Conservation (phyloP, 805 yeast genomes). For the Hanseniaspora valbyensis region DNA sequence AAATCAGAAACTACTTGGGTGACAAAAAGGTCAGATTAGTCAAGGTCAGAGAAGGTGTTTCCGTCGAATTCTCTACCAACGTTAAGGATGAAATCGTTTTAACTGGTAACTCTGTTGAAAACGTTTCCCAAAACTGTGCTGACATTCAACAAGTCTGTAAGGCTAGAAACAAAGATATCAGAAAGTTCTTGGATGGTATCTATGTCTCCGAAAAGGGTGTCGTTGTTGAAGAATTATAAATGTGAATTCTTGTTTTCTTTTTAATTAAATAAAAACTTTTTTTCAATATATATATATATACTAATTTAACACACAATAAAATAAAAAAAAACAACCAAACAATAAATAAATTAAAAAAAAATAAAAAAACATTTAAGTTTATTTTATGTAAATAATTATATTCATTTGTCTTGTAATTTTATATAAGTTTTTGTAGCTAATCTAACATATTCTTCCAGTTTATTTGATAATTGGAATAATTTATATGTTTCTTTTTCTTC, state of each 20-base stretch:
- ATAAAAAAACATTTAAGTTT: not conserved
- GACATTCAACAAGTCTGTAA: slow-evolving; percentile 96
- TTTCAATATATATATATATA: not conserved
- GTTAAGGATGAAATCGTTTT: slow-evolving; percentile 92
- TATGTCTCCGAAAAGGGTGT: slow-evolving; percentile 93
- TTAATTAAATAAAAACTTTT: not conserved
- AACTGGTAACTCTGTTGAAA: slow-evolving; percentile 92
- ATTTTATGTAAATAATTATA: not conserved
- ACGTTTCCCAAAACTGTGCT: slow-evolving; percentile 97
- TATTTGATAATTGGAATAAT: slow-evolving; percentile 48
- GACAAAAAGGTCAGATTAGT: slow-evolving; percentile 93
- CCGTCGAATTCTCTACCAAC: slow-evolving; percentile 63
- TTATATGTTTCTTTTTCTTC: slow-evolving; percentile 51
- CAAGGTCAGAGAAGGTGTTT: slow-evolving; percentile 80
- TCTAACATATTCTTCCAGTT: slow-evolving; percentile 42
- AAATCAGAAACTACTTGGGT: slow-evolving; percentile 99
- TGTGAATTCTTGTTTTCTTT: too few relatives aligned
- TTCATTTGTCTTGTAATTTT: not conserved
- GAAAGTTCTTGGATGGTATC: slow-evolving; percentile 99
- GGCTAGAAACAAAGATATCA: slow-evolving; percentile 99
- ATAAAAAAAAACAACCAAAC: too few relatives aligned
- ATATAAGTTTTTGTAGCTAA: slow-evolving; percentile 40
- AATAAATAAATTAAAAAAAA: not conserved
- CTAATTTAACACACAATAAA: not conserved
- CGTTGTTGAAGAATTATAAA: slow-evolving; percentile 56